Evolutionary conservation across 139 green algal species (phyloP).

Genomic region (Spirogloea muscicola): DNA sequence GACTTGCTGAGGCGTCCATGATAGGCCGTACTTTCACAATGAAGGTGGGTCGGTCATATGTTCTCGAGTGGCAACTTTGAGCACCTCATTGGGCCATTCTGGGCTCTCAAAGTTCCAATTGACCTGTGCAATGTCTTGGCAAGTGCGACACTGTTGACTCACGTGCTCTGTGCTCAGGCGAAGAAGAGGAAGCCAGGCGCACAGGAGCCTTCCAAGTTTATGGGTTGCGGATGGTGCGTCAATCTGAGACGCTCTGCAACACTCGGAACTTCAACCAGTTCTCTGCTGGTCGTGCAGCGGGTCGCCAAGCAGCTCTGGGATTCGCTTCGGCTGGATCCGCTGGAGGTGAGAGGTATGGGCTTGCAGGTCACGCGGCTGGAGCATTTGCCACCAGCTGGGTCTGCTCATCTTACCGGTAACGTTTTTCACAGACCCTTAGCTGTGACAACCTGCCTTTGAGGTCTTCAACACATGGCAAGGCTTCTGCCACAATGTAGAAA

Average conservation of each 20-base stretch:
- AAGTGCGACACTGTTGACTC: too few species aligned
- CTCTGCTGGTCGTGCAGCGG: slow-evolving; percentile 4
- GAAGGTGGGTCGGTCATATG: too few species aligned
- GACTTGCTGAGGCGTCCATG: slow-evolving; percentile 46
- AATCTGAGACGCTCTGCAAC: slow-evolving; percentile 61
- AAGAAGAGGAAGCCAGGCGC: slow-evolving; percentile 71
- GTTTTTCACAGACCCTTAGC: too few species aligned
- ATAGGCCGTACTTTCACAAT: slow-evolving; percentile 55
- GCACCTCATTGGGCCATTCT: too few species aligned
- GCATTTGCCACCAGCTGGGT: too few species aligned
- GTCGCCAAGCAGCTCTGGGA: slow-evolving; percentile 10
- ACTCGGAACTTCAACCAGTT: slow-evolving; percentile 23
- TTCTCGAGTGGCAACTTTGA: too few species aligned
- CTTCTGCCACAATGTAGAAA: too few species aligned
- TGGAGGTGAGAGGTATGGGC: slow-evolving; percentile 37
- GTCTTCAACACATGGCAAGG: too few species aligned
- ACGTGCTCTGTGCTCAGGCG: slow-evolving; percentile 80
- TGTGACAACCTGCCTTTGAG: too few species aligned
- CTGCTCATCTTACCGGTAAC: too few species aligned
- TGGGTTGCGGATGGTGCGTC: slow-evolving; percentile 86
- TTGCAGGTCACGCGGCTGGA: slow-evolving; percentile 39
- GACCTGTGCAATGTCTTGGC: too few species aligned
- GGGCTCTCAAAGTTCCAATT: too few species aligned
- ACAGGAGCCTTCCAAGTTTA: slow-evolving; percentile 77
- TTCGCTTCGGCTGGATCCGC: not conserved